Percentiles rank a stretch among this genome's conserved stretches.
Evolutionary conservation across 2,329 filamentous ascomycete genomes (phyloP).

Genomic region (Penicillium thymicola): DNA sequence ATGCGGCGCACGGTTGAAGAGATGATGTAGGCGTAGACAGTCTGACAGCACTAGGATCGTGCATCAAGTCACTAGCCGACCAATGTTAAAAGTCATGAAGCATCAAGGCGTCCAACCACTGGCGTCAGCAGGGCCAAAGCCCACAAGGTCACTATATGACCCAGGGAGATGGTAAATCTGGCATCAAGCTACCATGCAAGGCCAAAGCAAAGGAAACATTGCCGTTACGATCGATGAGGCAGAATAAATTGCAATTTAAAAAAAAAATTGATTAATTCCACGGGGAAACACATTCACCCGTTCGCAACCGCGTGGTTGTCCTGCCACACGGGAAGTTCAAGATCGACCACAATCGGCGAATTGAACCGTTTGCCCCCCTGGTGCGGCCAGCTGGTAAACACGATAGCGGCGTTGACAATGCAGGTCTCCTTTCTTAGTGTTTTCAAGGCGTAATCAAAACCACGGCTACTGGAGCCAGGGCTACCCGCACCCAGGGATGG

Average conservation of each 20-base stretch:
- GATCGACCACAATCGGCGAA: slow-evolving; percentile 79
- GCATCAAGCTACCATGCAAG: slow-evolving; percentile 20
- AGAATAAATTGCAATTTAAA: not conserved
- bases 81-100: slow-evolving; percentile 6
- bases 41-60: slow-evolving; percentile 15
- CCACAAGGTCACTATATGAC: slow-evolving; percentile 11
- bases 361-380: slow-evolving; percentile 61
- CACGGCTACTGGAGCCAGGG: not conserved
- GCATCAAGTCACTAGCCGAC: slow-evolving; percentile 4
- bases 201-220: slow-evolving; percentile 1
- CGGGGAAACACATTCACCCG: not conserved
- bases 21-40: slow-evolving; percentile 4
- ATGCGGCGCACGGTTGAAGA: not conserved
- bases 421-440: slow-evolving; percentile 64
- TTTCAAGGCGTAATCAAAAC: slow-evolving; percentile 14
- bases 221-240: slow-evolving; percentile 3
- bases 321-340: slow-evolving; percentile 64
- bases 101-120: slow-evolving; percentile 19
- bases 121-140: slow-evolving; percentile 14
- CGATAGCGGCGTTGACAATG: slow-evolving; percentile 74
- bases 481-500: slow-evolving; percentile 10
- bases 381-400: slow-evolving; percentile 65
- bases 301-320: slow-evolving; percentile 10
- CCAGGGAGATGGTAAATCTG: slow-evolving; percentile 2
- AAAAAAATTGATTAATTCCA: not conserved